Percentiles rank a stretch among this genome's conserved stretches.
Conservation (phyloP, 1,284 basidiomycete species). For the Meira miltonrushii region DNA sequence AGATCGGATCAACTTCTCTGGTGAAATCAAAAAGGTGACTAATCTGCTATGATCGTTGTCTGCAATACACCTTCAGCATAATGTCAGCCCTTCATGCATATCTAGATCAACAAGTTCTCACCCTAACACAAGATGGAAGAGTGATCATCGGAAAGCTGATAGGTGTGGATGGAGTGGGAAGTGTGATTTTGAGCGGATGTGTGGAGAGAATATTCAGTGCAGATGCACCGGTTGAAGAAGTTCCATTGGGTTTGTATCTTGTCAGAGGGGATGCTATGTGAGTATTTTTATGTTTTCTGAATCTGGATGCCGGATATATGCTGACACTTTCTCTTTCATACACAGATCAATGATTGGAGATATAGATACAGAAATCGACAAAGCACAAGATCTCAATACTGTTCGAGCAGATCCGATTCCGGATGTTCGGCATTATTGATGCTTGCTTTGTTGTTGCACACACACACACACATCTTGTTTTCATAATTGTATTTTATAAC, state of each 20-base stretch:
- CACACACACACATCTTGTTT: no score
- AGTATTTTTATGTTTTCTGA: slow-evolving; percentile 36
- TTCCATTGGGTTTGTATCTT: slow-evolving; percentile 90
- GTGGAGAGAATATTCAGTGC: slow-evolving; percentile 46
- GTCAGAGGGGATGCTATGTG: slow-evolving; percentile 97
- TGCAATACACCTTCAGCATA: no score
- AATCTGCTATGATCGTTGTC: no score
- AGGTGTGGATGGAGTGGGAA: slow-evolving; percentile 43
- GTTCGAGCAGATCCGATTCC: slow-evolving; percentile 83
- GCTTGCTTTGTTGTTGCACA: no score
- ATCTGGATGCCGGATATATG: neutral
- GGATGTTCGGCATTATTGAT: slow-evolving; percentile 28
- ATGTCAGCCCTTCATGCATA: no score
- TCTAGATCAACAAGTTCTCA: slow-evolving; percentile 68
- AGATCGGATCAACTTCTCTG: no score
- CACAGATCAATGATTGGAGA: slow-evolving; percentile 83
- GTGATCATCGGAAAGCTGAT: slow-evolving; percentile 59
- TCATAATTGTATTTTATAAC: no score
- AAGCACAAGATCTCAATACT: slow-evolving; percentile 68
- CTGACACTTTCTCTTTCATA: neutral
- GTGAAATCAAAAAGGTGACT: no score
- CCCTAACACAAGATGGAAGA: slow-evolving; percentile 84
- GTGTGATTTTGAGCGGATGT: slow-evolving; percentile 39
- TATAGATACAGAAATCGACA: slow-evolving; percentile 77
- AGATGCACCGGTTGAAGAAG: slow-evolving; percentile 88